A percentile compares a stretch with the other conserved stretches of the same genome.
Conservation (phyloP, 2,329 filamentous ascomycete genomes). For the Blastomyces gilchristii region DNA sequence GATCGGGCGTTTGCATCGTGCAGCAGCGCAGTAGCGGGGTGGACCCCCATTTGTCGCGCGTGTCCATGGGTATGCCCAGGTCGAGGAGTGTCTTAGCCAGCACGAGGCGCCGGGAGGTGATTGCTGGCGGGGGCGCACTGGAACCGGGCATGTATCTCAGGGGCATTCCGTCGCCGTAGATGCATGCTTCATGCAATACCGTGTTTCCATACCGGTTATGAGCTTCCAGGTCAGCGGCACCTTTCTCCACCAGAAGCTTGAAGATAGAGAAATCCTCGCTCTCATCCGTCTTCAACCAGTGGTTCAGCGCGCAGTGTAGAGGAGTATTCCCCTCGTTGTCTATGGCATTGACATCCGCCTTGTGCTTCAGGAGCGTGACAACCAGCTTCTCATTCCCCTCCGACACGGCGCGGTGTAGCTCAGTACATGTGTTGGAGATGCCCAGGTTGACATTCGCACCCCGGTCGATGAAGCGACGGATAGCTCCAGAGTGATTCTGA, state of each 20-base stretch:
- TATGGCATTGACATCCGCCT: not conserved
- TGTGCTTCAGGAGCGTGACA: not conserved
- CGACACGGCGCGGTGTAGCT: constrained; percentile 1
- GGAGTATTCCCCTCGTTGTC: constrained; percentile 2
- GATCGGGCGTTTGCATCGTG: constrained; percentile 1
- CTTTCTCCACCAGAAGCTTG: not conserved
- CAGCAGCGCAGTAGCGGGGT: constrained; percentile 5
- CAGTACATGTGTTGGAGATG: not conserved
- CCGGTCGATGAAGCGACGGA: not conserved
- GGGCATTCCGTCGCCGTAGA: not conserved
- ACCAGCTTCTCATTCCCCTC: not conserved
- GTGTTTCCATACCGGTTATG: constrained; percentile 4
- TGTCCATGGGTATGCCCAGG: not conserved
- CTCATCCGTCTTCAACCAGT: not conserved
- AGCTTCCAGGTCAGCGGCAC: not conserved
- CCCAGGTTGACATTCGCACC: not conserved
- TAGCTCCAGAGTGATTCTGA: not conserved
- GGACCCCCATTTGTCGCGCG: constrained; percentile 1
- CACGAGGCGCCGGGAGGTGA: not conserved
- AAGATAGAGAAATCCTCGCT: not conserved
- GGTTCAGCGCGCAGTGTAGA: constrained; percentile 2
- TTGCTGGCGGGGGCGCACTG: not conserved
- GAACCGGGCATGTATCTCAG: not conserved
- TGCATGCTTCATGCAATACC: constrained; percentile 2
- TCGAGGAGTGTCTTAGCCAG: not conserved